Conservation (phyloP, 164 flowering plant genomes). For the Vitis riparia region DNA sequence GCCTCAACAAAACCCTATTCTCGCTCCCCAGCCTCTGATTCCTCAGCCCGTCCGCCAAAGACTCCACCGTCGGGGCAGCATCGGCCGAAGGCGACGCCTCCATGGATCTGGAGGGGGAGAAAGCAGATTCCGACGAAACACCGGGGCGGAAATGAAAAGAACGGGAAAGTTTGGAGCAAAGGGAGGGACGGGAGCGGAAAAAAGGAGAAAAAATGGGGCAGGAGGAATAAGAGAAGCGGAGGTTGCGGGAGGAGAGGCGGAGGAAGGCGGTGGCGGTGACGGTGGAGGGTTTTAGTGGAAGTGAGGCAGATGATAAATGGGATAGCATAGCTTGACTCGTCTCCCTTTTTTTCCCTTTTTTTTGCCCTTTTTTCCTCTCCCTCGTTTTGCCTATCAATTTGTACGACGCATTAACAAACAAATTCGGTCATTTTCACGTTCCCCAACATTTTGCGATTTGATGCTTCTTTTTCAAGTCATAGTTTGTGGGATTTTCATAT, state of each 20-base stretch:
- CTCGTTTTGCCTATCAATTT: neutral
- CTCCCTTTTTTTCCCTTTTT: neutral
- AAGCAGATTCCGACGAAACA: slow-evolving; percentile 17
- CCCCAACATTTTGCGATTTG: neutral
- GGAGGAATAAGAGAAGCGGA: slow-evolving; percentile 8
- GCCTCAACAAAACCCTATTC: slow-evolving; percentile 28
- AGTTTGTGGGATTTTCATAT: too few species aligned
- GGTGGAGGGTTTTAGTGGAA: slow-evolving; percentile 7
- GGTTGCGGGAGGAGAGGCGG: slow-evolving; percentile 4
- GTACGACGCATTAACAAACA: neutral
- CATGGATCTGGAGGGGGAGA: slow-evolving; percentile 22
- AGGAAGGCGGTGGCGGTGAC: slow-evolving; percentile 11
- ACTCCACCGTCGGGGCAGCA: slow-evolving; percentile 38
- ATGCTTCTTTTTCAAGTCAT: too few species aligned
- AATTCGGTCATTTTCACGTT: neutral
- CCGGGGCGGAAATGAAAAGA: neutral
- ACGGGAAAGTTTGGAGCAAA: neutral
- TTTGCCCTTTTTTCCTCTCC: neutral
- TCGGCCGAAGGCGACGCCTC: slow-evolving; percentile 32
- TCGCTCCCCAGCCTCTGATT: slow-evolving; percentile 41
- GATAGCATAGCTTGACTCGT: slow-evolving; percentile 15
- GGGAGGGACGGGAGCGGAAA: neutral
- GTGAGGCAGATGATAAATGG: slow-evolving; percentile 14
- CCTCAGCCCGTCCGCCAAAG: slow-evolving; percentile 47
- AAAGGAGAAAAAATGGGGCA: neutral